Evolutionary conservation across 2,329 filamentous ascomycete species (phyloP), one percentile per base, ranked within the genome.

Genomic region (Arthrobotrys megalospora): DNA sequence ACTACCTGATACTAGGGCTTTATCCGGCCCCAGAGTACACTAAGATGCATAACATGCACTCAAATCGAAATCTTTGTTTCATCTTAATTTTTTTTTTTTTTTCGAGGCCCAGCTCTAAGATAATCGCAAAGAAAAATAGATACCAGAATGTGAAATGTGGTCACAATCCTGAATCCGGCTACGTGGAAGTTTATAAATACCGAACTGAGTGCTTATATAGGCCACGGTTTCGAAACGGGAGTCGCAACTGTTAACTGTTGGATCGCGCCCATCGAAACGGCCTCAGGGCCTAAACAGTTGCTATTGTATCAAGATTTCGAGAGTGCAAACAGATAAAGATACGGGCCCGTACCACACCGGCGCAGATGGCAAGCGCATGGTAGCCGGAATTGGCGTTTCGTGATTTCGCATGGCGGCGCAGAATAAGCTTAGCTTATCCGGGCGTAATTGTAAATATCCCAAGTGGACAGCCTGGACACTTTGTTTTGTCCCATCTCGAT

Each of bases 401-500:
- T 60, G 11, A 43, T 60, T 16, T 41, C n/a, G 55, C 19, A 11
- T 8, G 5, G 28, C n/a, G 52, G 50, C 24, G 50, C 32, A 58
- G 10, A 58, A 58, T 58, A 58, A 58, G 50, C 50, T 53, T 34
- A 38, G 36, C 36, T 38, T 38, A 45, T 45, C 41, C 12, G 12
- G 41, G 1, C 41, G n/a, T 45, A 16, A 45, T 45, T 41, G n/a
- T 38, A 58, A 36, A 12, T 10, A 12, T 10, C 36, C 8, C 6
- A 16, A 45, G 41, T 45, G 55, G 55, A 41, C 55, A 60, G 36
- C 34, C 55, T 60, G 55, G 34, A 60, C 55, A 24, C 55, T 19
- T 58, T 32, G 36, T 12, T 36, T 21, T 58, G 28, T 60, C 34
- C 34, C 55, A 43, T 60, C 16, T 60, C 28, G 55, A 60, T 28